These are phyloP conservation scores for Monosporozyma siamensis DNA, from an alignment of 805 yeast genomes.

Conservation along the genomic window DNA sequence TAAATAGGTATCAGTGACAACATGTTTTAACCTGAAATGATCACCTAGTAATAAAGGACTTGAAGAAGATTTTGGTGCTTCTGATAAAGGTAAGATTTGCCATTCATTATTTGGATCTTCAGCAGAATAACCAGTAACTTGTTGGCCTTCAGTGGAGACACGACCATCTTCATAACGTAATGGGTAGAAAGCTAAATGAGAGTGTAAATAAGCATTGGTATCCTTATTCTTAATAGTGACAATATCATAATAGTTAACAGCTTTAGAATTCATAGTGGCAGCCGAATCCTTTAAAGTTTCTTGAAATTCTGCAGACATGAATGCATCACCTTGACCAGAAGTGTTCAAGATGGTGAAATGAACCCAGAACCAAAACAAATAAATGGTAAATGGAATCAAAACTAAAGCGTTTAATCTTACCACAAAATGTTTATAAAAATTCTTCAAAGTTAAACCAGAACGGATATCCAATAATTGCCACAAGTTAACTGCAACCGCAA, in stretches of 20 bases:
- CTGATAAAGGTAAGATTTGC: slow-evolving; percentile 65
- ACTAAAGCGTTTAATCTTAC: slow-evolving; percentile 67
- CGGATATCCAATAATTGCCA: slow-evolving; percentile 78
- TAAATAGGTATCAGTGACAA: slow-evolving; percentile 67
- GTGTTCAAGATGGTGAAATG: slow-evolving; percentile 74
- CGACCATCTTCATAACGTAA: slow-evolving; percentile 94
- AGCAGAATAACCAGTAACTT: slow-evolving; percentile 63
- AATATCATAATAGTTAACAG: slow-evolving; percentile 64
- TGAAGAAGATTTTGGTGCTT: slow-evolving; percentile 33
- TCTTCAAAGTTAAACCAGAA: slow-evolving; percentile 50
- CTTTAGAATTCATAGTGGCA: slow-evolving; percentile 58
- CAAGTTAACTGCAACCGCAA: slow-evolving; percentile 74
- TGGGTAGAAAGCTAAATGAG: slow-evolving; percentile 71
- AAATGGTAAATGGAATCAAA: slow-evolving; percentile 71
- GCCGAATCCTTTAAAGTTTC: slow-evolving; percentile 82
- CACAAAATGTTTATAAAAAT: slow-evolving; percentile 57
- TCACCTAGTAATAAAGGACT: slow-evolving; percentile 62
- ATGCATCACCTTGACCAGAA: slow-evolving; percentile 93
- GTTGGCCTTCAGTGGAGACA: slow-evolving; percentile 88
- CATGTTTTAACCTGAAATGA: slow-evolving; percentile 68
- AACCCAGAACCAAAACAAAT: slow-evolving; percentile 82
- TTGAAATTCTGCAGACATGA: slow-evolving; percentile 94
- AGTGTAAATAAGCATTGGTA: slow-evolving; percentile 72
- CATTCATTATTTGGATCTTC: slow-evolving; percentile 67
- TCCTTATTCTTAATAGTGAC: slow-evolving; percentile 74